A percentile compares a stretch with the other conserved stretches of the same genome.
These are phyloP conservation scores for Avena atlantica DNA, from an alignment of 176 grass and related monocot species.

Conservation along the genomic window DNA sequence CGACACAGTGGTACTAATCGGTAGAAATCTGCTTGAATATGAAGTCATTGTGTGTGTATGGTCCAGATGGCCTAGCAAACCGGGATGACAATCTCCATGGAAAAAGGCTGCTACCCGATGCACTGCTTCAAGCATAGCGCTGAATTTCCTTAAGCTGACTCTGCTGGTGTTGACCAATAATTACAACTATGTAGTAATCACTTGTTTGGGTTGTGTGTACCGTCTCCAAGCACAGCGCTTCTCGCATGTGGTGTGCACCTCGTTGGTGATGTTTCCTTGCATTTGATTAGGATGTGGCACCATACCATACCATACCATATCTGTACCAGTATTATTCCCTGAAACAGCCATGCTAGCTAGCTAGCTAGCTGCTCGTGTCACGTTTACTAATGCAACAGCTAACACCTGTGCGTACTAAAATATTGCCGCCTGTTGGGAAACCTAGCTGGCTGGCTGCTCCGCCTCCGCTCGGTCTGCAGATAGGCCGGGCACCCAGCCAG, in stretches of 20 bases:
- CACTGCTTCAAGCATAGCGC: too few species aligned
- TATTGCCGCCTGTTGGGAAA: slow-evolving; percentile 3
- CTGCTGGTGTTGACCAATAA: too few species aligned
- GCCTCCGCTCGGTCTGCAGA: neutral
- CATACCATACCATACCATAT: slow-evolving; percentile 26
- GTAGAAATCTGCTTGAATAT: too few species aligned
- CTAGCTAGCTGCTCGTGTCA: slow-evolving; percentile 26
- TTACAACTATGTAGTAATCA: too few species aligned
- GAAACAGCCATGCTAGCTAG: neutral
- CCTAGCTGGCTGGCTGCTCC: slow-evolving; percentile 25
- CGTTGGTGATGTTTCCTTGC: neutral
- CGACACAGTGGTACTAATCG: too few species aligned
- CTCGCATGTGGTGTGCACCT: slow-evolving; percentile 13
- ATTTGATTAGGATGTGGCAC: slow-evolving; percentile 48
- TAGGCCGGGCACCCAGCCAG: neutral
- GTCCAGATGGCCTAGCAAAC: too few species aligned
- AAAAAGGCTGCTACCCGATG: too few species aligned
- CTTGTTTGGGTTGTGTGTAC: neutral
- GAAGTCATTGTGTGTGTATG: too few species aligned
- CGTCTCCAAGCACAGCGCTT: too few species aligned
- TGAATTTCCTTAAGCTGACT: too few species aligned
- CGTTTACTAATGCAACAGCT: slow-evolving; percentile 36
- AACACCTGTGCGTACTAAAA: slow-evolving; percentile 33
- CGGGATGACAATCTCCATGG: too few species aligned
- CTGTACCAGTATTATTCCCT: slow-evolving; percentile 33